Percentiles rank a stretch among this genome's conserved stretches.
These are phyloP conservation scores for Trametes gibbosa DNA, from an alignment of 768 basidiomycete genomes.

Conservation along the genomic window DNA sequence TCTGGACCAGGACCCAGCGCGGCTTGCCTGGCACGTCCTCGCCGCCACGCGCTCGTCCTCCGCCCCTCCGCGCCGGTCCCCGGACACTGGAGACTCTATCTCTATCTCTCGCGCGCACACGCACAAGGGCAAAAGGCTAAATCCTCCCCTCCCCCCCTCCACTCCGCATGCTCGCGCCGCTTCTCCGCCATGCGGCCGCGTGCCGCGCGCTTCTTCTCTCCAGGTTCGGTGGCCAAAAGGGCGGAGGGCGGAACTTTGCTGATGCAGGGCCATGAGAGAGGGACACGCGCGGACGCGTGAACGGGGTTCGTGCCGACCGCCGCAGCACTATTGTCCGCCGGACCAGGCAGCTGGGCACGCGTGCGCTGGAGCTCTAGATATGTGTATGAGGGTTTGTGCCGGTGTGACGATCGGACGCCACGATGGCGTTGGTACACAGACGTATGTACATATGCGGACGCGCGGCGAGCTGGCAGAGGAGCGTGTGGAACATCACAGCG, in stretches of 20 bases:
- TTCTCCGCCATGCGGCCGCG: background rate
- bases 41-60: no score
- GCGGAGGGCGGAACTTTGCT: no score
- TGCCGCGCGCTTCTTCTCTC: background rate
- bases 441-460: constrained; percentile 5
- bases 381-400: no score
- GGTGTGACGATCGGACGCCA: background rate
- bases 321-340: background rate
- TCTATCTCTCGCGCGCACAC: no score
- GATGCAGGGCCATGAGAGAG: no score
- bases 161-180: constrained; percentile 9
- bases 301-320: background rate
- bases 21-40: no score
- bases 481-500: background rate
- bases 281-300: background rate
- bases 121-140: constrained; percentile 7
- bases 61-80: no score
- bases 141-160: no score
- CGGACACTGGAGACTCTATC: no score
- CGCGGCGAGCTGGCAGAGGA: background rate
- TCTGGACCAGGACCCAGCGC: no score
- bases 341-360: background rate
- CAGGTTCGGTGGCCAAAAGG: no score
- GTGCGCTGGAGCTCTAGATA: background rate
- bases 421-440: constrained; percentile 10